Evolutionary conservation across 345 rosid species (phyloP).

Genomic region (Punica granatum): DNA sequence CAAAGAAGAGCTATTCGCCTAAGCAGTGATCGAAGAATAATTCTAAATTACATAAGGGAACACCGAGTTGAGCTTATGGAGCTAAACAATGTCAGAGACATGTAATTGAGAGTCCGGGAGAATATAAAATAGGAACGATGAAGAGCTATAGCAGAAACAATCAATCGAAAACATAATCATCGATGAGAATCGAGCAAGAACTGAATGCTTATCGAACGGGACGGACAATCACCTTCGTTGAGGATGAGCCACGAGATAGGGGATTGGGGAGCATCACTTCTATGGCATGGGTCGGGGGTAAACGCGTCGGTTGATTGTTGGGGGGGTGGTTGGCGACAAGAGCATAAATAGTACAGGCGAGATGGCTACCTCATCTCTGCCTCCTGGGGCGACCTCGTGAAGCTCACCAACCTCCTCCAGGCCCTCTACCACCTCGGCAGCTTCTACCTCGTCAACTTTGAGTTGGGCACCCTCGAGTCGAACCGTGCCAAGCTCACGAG

Average conservation of each 20-base stretch:
- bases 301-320: neutral
- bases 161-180: neutral
- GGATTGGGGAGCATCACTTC: neutral
- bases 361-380: conserved; percentile 59
- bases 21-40: neutral
- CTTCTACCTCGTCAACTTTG: conserved; percentile 70
- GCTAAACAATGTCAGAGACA: neutral
- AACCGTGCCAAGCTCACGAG: conserved; percentile 53
- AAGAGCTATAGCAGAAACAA: neutral
- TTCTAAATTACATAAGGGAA: neutral
- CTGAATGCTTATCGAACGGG: too few relatives aligned
- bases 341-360: neutral
- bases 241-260: neutral
- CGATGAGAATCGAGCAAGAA: neutral
- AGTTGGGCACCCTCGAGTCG: conserved; percentile 40
- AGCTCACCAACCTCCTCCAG: conserved; percentile 44
- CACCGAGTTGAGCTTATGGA: neutral
- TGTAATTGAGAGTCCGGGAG: neutral
- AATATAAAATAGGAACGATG: neutral
- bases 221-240: neutral
- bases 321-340: too few relatives aligned
- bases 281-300: too few relatives aligned
- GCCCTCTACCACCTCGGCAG: conserved; percentile 81
- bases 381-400: conserved; percentile 60
- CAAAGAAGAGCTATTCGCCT: neutral